Conservation (phyloP, 352 stramenopile genomes). For the Globisporangium apiculatum region DNA sequence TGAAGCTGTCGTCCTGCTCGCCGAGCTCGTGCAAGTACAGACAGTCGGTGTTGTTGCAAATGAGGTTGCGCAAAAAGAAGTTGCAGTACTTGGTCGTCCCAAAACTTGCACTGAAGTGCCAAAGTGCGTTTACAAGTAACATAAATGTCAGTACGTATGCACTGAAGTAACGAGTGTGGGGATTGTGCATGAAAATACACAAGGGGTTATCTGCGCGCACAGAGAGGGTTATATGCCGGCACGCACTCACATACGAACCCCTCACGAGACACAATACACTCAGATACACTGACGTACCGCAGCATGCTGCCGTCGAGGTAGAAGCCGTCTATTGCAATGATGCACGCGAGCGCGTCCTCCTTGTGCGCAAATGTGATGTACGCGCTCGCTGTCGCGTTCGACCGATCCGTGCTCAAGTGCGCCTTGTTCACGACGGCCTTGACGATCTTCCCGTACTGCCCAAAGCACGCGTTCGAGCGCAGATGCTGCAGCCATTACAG, state of each 20-base stretch:
- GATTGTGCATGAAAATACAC: background rate
- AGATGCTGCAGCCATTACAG: constrained; percentile 35
- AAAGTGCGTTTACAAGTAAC: background rate
- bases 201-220: background rate
- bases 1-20: constrained; percentile 91
- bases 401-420: constrained; percentile 58
- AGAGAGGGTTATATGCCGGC: no score
- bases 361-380: constrained; percentile 93
- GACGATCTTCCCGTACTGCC: constrained; percentile 91
- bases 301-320: constrained; percentile 75
- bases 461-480: constrained; percentile 85
- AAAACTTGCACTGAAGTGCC: constrained; percentile 73
- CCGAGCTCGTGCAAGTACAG: constrained; percentile 92
- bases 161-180: no score
- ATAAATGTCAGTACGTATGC: no score
- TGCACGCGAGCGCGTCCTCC: constrained; percentile 87
- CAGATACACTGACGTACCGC: constrained; percentile 22
- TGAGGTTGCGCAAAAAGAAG: constrained; percentile 87
- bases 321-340: constrained; percentile 90
- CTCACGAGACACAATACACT: no score
- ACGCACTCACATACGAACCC: no score
- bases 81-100: constrained; percentile 97
- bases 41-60: constrained; percentile 93
- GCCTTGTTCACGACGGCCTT: constrained; percentile 91
- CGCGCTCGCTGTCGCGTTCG: constrained; percentile 77